Conservation (phyloP, 768 basidiomycete genomes). For the Phylloporus sp. region DNA sequence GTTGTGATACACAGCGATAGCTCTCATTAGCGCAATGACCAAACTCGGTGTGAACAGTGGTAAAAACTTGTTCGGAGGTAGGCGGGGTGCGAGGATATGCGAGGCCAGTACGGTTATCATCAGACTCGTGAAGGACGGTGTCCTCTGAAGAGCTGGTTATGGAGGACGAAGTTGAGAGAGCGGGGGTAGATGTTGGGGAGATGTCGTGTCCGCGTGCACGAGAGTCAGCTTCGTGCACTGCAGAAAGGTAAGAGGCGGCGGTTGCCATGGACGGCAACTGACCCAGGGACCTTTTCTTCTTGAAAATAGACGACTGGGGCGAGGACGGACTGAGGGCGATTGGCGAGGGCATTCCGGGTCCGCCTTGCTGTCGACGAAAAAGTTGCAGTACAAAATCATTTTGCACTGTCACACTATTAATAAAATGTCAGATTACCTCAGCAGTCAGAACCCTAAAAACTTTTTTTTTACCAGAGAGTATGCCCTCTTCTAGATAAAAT, state of each 20-base stretch:
- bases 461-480: not conserved
- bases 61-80: conserved; percentile 75
- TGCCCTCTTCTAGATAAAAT: not conserved
- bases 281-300: conserved; percentile 46
- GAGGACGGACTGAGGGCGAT: conserved; percentile 58
- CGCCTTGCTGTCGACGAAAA: conserved; percentile 6
- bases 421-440: conserved; percentile 2
- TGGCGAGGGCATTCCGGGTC: conserved; percentile 47
- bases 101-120: conserved; percentile 55
- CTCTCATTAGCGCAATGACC: conserved; percentile 82
- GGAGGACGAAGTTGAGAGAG: conserved; percentile 71
- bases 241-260: conserved; percentile 58
- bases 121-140: conserved; percentile 53
- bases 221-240: conserved; percentile 63
- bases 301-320: conserved; percentile 55
- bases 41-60: conserved; percentile 84
- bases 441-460: conserved; percentile 1
- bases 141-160: conserved; percentile 68
- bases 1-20: conserved; percentile 65
- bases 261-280: conserved; percentile 41
- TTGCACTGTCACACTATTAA: conserved; percentile 10
- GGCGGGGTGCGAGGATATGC: conserved; percentile 63
- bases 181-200: conserved; percentile 62
- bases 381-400: conserved; percentile 8
- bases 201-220: conserved; percentile 49